Base-by-base conservation (phyloP, 345 rosid genomes). In the Dipteronia dyeriana region DNA sequence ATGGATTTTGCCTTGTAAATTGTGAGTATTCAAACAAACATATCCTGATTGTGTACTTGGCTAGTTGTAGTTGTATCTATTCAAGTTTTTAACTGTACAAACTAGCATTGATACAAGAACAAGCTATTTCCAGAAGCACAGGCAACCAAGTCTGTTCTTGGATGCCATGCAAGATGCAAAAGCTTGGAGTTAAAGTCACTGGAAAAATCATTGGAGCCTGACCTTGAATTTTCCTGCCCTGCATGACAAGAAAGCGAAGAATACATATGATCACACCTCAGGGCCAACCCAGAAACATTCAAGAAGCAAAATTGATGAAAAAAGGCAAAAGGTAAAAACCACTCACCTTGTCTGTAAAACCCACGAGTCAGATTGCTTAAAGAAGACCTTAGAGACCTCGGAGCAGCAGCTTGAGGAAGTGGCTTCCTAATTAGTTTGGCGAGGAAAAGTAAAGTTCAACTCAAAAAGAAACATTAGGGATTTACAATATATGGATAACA, bases 81-180 rank as follows among this genome's bases (percentile, higher is more conserved):
- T 54, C 7, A 56, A 56, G 25, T 61, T n/a, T 29, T 19, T 34
- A 34, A 60, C 64, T 59, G 22, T 34, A 62, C 70, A 71, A 25
- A 63, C 81, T 83, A 90, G 1, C 87, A 90, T 23, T 82, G 66
- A 76, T 86, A 86, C 83, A 89, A 85, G 85, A 82, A 85, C 87
- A 91, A 67, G 84, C 92, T 87, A 73, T 81, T 87, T 75, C 88
- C 87, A 45, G 88, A 83, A 53, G 92, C 86, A 79, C 90, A 87
- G 9, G 92, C 95, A 34, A 91, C 84, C 76, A 89, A 59, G 79
- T 84, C 82, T 14, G 79, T 43, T 0, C 80, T 61, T n/a, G 95
- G 92, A 74, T 91, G 92, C 92, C 95, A 91, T 25, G 86, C 88
- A 26, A 87, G 66, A 81, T 84, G 92, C 61, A 84, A 86, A 83